Evolutionary conservation across 441 rosid species (phyloP), one percentile per base, ranked within the genome.

Genomic region (Metrosideros polymorpha): DNA sequence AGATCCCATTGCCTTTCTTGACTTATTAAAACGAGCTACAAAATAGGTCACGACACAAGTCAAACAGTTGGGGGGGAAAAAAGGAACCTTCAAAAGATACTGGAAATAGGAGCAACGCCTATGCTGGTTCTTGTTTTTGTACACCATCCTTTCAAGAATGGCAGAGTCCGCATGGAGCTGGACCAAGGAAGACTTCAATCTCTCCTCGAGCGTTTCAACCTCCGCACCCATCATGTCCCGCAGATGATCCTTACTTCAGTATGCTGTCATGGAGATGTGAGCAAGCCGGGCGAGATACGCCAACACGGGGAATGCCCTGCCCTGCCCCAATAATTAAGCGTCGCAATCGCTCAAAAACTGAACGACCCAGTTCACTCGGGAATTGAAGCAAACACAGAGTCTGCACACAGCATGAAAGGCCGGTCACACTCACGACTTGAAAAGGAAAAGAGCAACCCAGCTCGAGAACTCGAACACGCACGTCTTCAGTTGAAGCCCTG

Each of bases 71-170:
- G n/a, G n/a, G 82, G 22, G 55, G 39, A 71, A 32, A 51, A 51
- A 9, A 82, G 59, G 50, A 89, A 95, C 99, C 98, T 96, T 97
- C 24, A 94, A 88, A 84, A 95, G 94, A 92, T 91, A 94, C 89
- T 96, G 96, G 87, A 97, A 96, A 89, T 95, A 97, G 35, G 94
- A 92, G 93, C 95, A 92, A 87, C 98, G 93, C 42, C 99, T 90
- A 61, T 95, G 99, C 91, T 97, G 99, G 56, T 95, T 96, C 95
- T 97, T 97, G 92, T 95, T 96, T 90, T 96, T 96, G 92, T 97
- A 94, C 84, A 95, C 93, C 57, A 97, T 91, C 89, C 97, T 95
- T 88, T 95, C 98, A 75, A 95, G 94, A 75, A 96, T 88, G 13
- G 91, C 94, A 51, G 88, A 84, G 87, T 96, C 99, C 57, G 82